Evolutionary conservation across 2,329 filamentous ascomycete species (phyloP), one percentile per base, ranked within the genome.

Genomic region (Byssothecium circinans): DNA sequence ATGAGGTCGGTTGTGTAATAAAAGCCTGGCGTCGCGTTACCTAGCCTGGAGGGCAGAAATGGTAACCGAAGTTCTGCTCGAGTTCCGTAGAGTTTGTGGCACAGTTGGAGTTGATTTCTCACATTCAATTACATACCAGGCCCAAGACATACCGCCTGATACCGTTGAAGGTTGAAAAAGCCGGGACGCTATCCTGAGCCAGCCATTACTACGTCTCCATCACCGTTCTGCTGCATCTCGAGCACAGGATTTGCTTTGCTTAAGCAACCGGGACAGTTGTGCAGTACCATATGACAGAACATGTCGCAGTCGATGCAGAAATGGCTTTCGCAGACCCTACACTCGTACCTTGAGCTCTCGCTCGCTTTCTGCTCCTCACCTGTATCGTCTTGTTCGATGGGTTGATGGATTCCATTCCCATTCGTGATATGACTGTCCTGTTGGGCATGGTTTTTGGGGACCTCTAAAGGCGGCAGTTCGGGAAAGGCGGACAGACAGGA

Each of bases 281-380:
- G 92, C 42, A 96, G 82, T 11, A 95, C 84, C 74, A 96, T 91
- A 68, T 99, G 94, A 19, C 89, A 88, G 74, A 94, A 96, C 19
- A 96, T 84, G 70, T 99, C 94, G 70, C 94, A 99, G 69, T 99
- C 94, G 56, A 99, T 95, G 76, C 94, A 99, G 68, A 97, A 99
- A 73, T 97, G 92, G 50, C 88, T 85, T 2, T 81, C 74, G 71
- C 94, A 99, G n/a, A 86, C 85, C 58, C 87, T 82, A 69, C 94
- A 99, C 49, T 88, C 89, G 68, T 99, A 99, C 42, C 94, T 78
- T 39, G 87, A 85, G 65, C 88, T 94, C 75, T 95, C 89, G 68
- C 88, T 92, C 35, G 91, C 58, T 45, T 61, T 70, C 60, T 63
- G 70, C 61, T 56, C 57, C 60, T 62, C 74, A 60, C 52, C 55